Conservation (phyloP, 495 filamentous ascomycete genomes). For the Hypoxylon trugodes region DNA sequence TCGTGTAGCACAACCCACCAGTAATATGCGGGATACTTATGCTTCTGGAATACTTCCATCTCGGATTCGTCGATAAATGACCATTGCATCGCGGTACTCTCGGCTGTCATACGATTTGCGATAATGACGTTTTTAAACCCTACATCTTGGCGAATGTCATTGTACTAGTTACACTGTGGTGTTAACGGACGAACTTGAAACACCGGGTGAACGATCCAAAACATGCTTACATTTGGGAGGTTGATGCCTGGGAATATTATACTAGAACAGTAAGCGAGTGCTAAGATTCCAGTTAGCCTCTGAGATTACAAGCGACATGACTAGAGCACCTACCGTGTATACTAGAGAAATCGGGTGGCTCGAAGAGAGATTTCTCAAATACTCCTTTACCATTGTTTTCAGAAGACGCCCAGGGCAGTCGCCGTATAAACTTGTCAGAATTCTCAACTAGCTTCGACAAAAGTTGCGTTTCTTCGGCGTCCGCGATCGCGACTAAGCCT, state of each 20-base stretch:
- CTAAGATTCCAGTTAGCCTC: neutral
- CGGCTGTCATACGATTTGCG: conserved; percentile 53
- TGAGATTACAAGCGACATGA: neutral
- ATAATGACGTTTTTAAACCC: conserved; percentile 62
- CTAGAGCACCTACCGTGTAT: neutral
- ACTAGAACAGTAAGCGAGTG: conserved; percentile 34
- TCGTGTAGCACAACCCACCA: conserved; percentile 26
- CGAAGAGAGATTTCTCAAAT: conserved; percentile 6
- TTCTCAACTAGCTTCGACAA: conserved; percentile 42
- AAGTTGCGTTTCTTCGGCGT: conserved; percentile 48
- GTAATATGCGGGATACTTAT: conserved; percentile 52
- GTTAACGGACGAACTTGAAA: neutral
- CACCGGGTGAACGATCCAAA: neutral
- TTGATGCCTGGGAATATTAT: conserved; percentile 55
- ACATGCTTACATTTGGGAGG: conserved; percentile 50
- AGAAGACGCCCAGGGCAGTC: neutral
- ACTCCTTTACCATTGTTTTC: conserved; percentile 5
- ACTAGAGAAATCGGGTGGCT: conserved; percentile 2
- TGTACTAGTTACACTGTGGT: conserved; percentile 44
- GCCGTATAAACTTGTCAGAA: conserved; percentile 1
- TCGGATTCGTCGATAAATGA: conserved; percentile 52
- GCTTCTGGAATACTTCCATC: conserved; percentile 46
- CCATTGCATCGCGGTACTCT: conserved; percentile 45
- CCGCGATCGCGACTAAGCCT: conserved; percentile 54
- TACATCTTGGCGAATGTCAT: conserved; percentile 55